Evolutionary conservation across 176 grass and related monocot genomes (phyloP).

Genomic region (Echinochloa phyllopogon): DNA sequence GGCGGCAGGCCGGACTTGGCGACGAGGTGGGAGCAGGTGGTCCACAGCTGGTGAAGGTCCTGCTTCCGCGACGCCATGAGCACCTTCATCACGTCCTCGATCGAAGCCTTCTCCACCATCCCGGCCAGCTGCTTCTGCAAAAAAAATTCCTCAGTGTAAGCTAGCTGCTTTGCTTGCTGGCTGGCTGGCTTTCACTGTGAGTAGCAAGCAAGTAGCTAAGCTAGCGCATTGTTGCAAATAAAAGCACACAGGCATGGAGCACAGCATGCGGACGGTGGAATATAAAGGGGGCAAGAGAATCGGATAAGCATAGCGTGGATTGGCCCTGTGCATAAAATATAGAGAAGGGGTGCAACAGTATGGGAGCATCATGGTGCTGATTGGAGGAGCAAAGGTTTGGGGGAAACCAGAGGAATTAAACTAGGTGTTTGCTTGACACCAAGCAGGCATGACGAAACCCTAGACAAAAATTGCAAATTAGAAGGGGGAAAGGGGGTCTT

Average conservation of each 20-base stretch:
- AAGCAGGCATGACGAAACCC: constrained; percentile 41
- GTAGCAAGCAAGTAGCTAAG: neutral
- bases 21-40: constrained; percentile 93
- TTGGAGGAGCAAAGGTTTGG: constrained; percentile 42
- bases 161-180: neutral
- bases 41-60: constrained; percentile 95
- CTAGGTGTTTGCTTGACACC: neutral
- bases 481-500: neutral
- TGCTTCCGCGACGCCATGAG: constrained; percentile 92
- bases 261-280: constrained; percentile 12
- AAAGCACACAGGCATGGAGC: constrained; percentile 47
- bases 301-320: constrained; percentile 49
- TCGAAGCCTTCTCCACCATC: constrained; percentile 98
- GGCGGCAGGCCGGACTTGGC: constrained; percentile 91
- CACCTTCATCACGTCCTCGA: constrained; percentile 99
- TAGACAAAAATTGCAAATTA: constrained; percentile 49
- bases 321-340: constrained; percentile 76
- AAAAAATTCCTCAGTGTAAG: neutral
- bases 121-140: constrained; percentile 90
- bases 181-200: constrained; percentile 23
- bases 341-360: constrained; percentile 58
- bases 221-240: neutral
- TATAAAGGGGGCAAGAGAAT: constrained; percentile 38
- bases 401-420: constrained; percentile 2
- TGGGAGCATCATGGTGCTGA: constrained; percentile 55